Conservation (phyloP, 2,329 filamentous ascomycete genomes). For the Botrytis medusae region DNA sequence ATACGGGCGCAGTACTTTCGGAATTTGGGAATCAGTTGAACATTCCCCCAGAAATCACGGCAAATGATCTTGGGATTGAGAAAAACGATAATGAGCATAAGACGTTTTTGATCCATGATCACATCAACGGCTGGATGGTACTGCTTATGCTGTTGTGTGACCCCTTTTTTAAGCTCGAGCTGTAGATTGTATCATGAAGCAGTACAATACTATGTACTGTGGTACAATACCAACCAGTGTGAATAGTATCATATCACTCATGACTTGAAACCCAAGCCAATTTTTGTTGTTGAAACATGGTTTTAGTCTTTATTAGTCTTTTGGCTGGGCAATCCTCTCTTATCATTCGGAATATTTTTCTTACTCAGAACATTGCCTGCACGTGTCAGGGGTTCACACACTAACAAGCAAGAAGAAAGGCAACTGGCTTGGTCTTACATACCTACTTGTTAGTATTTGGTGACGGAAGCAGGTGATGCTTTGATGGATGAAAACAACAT, state of each 20-base stretch:
- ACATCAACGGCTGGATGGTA: background rate
- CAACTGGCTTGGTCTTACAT: conserved; percentile 4
- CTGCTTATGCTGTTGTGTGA: background rate
- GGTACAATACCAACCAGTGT: background rate
- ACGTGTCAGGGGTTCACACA: background rate
- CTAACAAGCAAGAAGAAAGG: background rate
- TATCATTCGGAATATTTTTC: background rate
- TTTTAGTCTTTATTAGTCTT: background rate
- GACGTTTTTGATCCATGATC: background rate
- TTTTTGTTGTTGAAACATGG: conserved; percentile 6
- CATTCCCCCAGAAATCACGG: background rate
- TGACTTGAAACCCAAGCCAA: background rate
- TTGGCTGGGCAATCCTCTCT: background rate
- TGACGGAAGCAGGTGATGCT: conserved; percentile 4
- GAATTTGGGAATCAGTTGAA: background rate
- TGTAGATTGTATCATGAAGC: background rate
- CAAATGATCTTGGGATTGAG: background rate
- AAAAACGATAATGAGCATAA: background rate
- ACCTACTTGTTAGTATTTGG: background rate
- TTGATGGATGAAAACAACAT: background rate
- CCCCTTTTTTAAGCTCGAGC: background rate
- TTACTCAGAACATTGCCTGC: background rate
- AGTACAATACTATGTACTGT: background rate
- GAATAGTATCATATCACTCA: background rate
- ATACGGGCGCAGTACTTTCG: background rate